Evolutionary conservation across 179 eudicot species (phyloP), one percentile per base, ranked within the genome.

Genomic region (Camellia oleifera): DNA sequence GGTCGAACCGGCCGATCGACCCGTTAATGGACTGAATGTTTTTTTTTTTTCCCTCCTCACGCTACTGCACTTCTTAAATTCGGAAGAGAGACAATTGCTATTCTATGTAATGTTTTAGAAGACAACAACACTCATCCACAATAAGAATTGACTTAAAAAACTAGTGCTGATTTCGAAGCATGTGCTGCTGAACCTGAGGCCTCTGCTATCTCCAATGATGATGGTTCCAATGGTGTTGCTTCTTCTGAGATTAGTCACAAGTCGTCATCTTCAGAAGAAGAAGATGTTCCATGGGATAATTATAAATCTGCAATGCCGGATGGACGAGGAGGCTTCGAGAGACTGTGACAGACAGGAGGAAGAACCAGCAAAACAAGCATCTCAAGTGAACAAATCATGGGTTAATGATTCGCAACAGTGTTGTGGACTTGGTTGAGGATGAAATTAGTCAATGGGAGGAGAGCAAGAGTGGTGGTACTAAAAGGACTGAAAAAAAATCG

Each of bases 371-470:
- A 26, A 56, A 78, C 20, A 26, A 56, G 68, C 62, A 18, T 57
- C 70, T 15, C 77, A 20, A 72, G 68, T 52, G 10, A 75, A 77
- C 77, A 81, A 48, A 53, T 68, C 53, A 11, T 46, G 45, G 18
- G 17, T 45, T 78, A 81, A 68, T 72, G 57, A 40, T 62, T 13
- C 54, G 14, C 44, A 78, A 45, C 70, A 32, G 56, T 57, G 79
- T 84, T 77, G 72, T 84, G 14, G 88, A 84, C 78, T 82, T 84
- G 26, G 82, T 84, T 75, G 92, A 86, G 72, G 87, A 87, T 66
- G 82, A 73, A 48, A 80, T 82, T 23, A 80, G 78, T 45, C 81
- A 81, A 58, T 48, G 73, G 80, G 32, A 26, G 32, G 91, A 92
- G 86, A 85, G 52, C 48, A 85, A 86, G 86, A 80, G 80, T 53